Percentiles rank a stretch among this genome's conserved stretches.
phyloP scores from a whole-genome alignment of 2,329 filamentous ascomycete species.

The Byssothecium circinans region DNA sequence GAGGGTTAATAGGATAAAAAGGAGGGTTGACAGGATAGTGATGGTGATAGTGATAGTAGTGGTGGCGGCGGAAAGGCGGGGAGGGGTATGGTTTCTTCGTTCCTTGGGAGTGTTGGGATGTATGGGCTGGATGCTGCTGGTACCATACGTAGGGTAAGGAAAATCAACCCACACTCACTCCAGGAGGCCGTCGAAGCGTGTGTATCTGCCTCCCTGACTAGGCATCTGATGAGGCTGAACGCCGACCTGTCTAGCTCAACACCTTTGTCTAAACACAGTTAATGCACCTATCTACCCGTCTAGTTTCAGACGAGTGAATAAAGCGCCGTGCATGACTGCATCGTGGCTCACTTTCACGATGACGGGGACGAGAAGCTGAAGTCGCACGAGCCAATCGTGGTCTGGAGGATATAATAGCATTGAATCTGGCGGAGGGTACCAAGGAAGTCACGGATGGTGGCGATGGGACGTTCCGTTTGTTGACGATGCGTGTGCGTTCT shows the following conservation, averaged over 20 bases:
- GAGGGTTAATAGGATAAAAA: too few relatives aligned
- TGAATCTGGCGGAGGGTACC: not conserved
- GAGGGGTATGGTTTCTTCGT: too few relatives aligned
- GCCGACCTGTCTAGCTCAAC: not conserved
- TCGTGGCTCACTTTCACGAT: slow-evolving; percentile 3
- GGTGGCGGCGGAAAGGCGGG: too few relatives aligned
- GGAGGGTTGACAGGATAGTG: too few relatives aligned
- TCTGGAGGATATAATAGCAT: not conserved
- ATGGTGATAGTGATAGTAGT: too few relatives aligned
- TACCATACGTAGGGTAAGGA: not conserved
- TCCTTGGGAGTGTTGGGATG: too few relatives aligned
- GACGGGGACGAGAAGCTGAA: not conserved
- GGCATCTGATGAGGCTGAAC: not conserved
- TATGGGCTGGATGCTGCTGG: too few relatives aligned
- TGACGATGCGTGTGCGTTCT: too few relatives aligned
- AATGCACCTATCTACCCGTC: not conserved
- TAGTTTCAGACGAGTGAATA: not conserved
- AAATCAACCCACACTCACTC: not conserved
- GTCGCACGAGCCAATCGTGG: not conserved
- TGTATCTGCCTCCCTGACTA: not conserved
- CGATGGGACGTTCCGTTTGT: too few relatives aligned
- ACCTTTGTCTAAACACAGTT: not conserved
- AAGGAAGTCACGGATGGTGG: not conserved
- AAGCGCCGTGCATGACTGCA: not conserved
- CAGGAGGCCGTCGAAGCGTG: not conserved